Evolutionary conservation across 192 early-diverging fungal genomes (phyloP).

Genomic region (Coemansia sp.): DNA sequence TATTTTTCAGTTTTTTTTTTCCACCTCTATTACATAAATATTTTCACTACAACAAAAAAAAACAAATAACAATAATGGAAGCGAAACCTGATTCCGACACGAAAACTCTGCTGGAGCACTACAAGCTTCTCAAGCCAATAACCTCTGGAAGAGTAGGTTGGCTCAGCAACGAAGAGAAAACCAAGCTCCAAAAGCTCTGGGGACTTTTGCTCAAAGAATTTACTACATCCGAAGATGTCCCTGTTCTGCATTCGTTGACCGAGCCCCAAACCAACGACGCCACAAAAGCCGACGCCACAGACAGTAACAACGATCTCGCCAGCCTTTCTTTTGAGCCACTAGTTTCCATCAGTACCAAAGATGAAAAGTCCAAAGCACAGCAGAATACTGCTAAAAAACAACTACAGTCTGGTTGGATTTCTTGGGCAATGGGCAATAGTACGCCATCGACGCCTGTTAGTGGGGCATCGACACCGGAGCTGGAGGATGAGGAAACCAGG

Average conservation of each 20-base stretch:
- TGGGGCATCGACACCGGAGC: constrained; percentile 14
- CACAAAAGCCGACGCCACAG: background rate
- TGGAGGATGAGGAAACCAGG: constrained; percentile 7
- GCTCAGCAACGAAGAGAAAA: constrained; percentile 39
- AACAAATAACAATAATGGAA: background rate
- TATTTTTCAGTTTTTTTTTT: no score
- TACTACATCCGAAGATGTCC: background rate
- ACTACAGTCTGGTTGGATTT: background rate
- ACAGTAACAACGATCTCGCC: constrained; percentile 11
- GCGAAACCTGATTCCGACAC: background rate
- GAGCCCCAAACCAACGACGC: background rate
- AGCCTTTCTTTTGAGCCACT: constrained; percentile 41
- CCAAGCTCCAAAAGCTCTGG: constrained; percentile 58
- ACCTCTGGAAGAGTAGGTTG: constrained; percentile 38
- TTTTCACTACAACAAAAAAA: background rate
- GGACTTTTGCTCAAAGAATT: constrained; percentile 41
- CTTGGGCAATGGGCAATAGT: background rate
- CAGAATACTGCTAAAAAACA: background rate
- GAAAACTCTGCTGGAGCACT: constrained; percentile 40
- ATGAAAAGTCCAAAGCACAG: background rate
- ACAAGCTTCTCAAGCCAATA: constrained; percentile 15
- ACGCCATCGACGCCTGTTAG: constrained; percentile 1
- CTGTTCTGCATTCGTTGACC: background rate
- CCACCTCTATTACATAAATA: no score
- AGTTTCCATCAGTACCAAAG: constrained; percentile 23